These are phyloP conservation scores for Trichoderma pleuroti DNA, from an alignment of 2,329 filamentous ascomycete species.

Conservation along the genomic window DNA sequence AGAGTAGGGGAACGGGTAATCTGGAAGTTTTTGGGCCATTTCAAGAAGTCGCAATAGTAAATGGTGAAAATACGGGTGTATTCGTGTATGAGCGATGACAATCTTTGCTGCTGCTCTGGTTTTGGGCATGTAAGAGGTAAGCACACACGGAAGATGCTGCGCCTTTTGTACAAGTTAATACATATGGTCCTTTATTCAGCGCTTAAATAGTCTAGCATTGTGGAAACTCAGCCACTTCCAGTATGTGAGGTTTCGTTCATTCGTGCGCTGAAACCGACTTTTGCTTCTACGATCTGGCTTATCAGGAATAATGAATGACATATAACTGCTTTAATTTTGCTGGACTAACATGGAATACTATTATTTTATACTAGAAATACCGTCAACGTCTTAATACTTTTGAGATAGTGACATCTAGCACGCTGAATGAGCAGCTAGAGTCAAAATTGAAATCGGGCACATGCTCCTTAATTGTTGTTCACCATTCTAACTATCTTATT, in stretches of 20 bases:
- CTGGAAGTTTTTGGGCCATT: neutral
- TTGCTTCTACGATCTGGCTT: neutral
- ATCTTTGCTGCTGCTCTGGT: neutral
- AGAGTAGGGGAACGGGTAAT: slow-evolving; percentile 23
- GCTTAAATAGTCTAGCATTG: neutral
- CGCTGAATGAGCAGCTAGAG: neutral
- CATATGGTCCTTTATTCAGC: neutral
- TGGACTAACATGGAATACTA: neutral
- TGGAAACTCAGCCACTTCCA: neutral
- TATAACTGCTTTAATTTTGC: neutral
- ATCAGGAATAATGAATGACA: neutral
- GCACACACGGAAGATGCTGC: neutral
- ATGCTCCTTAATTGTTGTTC: neutral
- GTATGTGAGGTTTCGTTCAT: neutral
- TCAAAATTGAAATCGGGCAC: neutral
- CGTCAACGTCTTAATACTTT: neutral
- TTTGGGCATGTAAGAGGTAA: neutral
- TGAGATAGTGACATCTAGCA: neutral
- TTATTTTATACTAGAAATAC: too few species aligned
- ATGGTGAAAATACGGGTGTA: neutral
- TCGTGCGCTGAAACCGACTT: neutral
- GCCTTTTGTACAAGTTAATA: neutral
- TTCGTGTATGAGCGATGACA: neutral
- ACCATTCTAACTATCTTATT: too few species aligned
- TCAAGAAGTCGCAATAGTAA: neutral